These are phyloP conservation scores for Leccinum uliginosum DNA, from an alignment of 768 basidiomycete genomes.

Conservation along the genomic window DNA sequence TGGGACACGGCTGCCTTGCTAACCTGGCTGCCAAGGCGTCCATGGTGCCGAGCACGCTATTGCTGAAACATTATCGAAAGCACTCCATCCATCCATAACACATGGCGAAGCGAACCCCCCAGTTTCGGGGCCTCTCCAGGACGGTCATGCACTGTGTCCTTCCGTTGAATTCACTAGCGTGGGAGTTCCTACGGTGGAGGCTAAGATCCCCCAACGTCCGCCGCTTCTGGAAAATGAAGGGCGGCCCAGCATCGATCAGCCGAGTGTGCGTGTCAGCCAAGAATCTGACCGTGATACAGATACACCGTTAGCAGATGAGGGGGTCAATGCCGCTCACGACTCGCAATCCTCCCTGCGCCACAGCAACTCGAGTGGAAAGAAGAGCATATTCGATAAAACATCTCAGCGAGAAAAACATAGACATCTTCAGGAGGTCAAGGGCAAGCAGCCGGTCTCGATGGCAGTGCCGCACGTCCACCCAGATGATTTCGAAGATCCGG, in stretches of 20 bases:
- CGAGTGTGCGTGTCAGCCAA: constrained; percentile 16
- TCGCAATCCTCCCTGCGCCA: constrained; percentile 43
- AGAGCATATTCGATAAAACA: constrained; percentile 44
- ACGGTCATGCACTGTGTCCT: constrained; percentile 50
- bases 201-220: constrained; percentile 51
- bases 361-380: constrained; percentile 46
- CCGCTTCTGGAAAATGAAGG: constrained; percentile 33
- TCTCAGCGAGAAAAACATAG: constrained; percentile 55
- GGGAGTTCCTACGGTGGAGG: constrained; percentile 66
- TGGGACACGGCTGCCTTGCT: neutral
- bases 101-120: neutral
- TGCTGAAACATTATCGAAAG: constrained; percentile 32
- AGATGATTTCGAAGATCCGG: constrained; percentile 82
- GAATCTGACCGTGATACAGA: neutral
- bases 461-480: constrained; percentile 70
- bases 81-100: constrained; percentile 32
- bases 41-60: constrained; percentile 37
- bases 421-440: constrained; percentile 50
- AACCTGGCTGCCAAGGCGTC: constrained; percentile 33
- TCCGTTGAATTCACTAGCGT: constrained; percentile 59
- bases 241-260: constrained; percentile 28
- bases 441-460: constrained; percentile 57
- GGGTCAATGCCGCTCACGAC: constrained; percentile 40
- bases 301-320: constrained; percentile 34
- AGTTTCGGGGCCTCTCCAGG: constrained; percentile 29